These are phyloP conservation scores for Leishmania tropica DNA, from an alignment of 208 protist genomes.

Conservation along the genomic window DNA sequence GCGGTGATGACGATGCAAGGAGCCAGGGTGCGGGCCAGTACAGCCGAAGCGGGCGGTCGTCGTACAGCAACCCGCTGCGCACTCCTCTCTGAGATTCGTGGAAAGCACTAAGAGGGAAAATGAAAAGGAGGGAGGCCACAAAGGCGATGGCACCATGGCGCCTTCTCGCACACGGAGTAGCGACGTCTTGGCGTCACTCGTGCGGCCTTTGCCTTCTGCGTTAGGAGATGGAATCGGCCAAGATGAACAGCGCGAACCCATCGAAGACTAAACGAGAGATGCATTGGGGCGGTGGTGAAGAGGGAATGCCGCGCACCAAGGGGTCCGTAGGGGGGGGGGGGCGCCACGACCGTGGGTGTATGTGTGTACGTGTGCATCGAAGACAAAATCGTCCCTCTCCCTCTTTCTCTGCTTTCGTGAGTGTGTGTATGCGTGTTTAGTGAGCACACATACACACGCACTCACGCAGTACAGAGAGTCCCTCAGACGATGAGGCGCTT, in stretches of 20 bases:
- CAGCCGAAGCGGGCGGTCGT: not conserved
- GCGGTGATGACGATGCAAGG: constrained; percentile 11
- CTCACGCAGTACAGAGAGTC: not conserved
- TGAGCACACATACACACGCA: not conserved
- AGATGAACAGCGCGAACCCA: not conserved
- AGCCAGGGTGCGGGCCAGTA: not conserved
- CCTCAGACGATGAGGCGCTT: not conserved
- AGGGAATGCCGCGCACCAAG: not conserved
- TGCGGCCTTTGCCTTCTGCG: not conserved
- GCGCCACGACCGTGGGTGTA: not conserved
- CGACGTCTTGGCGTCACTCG: no score
- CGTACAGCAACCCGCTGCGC: constrained; percentile 11
- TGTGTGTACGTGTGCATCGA: not conserved
- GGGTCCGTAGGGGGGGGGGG: not conserved
- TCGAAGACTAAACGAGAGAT: not conserved
- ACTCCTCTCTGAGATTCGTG: not conserved
- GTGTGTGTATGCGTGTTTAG: no score
- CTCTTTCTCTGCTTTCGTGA: no score
- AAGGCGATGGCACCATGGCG: not conserved
- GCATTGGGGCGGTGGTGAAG: not conserved
- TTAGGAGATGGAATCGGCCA: not conserved
- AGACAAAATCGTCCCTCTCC: no score
- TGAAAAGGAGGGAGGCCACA: not conserved
- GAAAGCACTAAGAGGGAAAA: not conserved
- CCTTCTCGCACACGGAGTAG: not conserved